Evolutionary conservation across 2,329 filamentous ascomycete species (phyloP), one percentile per base, ranked within the genome.

Genomic region (Cyphellophora europaea): DNA sequence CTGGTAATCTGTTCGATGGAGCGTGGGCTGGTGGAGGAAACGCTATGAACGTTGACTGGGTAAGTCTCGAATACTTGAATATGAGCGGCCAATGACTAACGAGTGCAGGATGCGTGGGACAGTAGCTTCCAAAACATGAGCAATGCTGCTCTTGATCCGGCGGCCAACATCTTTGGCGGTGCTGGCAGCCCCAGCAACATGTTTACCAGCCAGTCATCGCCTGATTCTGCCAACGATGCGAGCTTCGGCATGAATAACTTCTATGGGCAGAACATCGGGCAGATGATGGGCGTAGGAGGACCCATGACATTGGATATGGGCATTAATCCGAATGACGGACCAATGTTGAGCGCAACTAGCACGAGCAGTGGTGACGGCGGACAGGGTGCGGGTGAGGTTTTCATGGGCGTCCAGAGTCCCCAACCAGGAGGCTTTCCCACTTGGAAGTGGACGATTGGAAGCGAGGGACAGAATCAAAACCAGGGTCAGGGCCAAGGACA

Each of bases 51-150:
- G 56, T 79, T 41, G 74, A 78, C 42, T 79, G 74, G 74, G 77
- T 81, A 65, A 55, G 70, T 46, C n/a, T n/a, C n/a, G n/a, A n/a
- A n/a, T n/a, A n/a, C n/a, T n/a, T n/a, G n/a, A n/a, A n/a, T n/a
- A n/a, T n/a, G n/a, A n/a, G n/a, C n/a, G n/a, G n/a, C n/a, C n/a
- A n/a, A n/a, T n/a, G n/a, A n/a, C n/a, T n/a, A n/a, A n/a, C n/a
- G n/a, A n/a, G n/a, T n/a, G n/a, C n/a, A n/a, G n/a, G n/a, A n/a
- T n/a, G 74, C 76, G 17, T 82, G 77, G 77, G 78, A 82, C 51
- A 73, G 68, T 5, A 82, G 80, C 47, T 73, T 82, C 31, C 77
- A 81, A 53, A n/a, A n/a, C n/a, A 42, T 45, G 5, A 32, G 40
- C 10, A 74, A 72, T 34, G 65, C 72, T 5, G 65, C 53, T 5